Evolutionary conservation across 805 yeast species (phyloP).

Genomic region (Cyberlindnera mrakii): DNA sequence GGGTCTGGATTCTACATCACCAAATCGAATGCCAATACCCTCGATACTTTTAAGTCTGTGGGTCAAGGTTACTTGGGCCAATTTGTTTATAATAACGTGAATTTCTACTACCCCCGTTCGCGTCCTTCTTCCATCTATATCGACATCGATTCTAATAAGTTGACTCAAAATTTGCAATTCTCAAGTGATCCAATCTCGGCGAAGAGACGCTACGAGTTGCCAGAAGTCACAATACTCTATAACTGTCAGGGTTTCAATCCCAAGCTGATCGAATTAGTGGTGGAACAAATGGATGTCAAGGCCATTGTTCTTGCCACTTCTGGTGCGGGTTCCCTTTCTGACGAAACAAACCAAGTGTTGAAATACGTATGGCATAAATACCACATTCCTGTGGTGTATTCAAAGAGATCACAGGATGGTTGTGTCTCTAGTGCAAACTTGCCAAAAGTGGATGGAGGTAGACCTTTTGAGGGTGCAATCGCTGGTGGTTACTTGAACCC

Average conservation of each 20-base stretch:
- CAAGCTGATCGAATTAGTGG: slow-evolving; percentile 39
- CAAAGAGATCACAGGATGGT: slow-evolving; percentile 66
- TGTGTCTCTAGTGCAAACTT: slow-evolving; percentile 45
- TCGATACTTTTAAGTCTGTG: slow-evolving; percentile 61
- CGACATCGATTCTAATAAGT: slow-evolving; percentile 27
- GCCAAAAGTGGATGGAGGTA: slow-evolving; percentile 25
- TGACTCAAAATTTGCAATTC: slow-evolving; percentile 17
- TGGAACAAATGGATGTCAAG: slow-evolving; percentile 37
- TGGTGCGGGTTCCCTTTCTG: slow-evolving; percentile 66
- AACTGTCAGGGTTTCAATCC: slow-evolving; percentile 57
- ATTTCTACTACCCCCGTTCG: slow-evolving; percentile 57
- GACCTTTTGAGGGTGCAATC: slow-evolving; percentile 35
- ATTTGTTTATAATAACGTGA: slow-evolving; percentile 60
- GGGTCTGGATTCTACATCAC: slow-evolving; percentile 67
- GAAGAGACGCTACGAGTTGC: slow-evolving; percentile 23
- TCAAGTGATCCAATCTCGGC: slow-evolving; percentile 19
- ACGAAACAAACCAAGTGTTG: slow-evolving; percentile 39
- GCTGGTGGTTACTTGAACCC: slow-evolving; percentile 66
- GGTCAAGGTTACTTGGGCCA: slow-evolving; percentile 70
- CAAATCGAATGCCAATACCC: slow-evolving; percentile 62
- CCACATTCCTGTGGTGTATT: slow-evolving; percentile 51
- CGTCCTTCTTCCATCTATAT: slow-evolving; percentile 42
- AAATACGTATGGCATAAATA: slow-evolving; percentile 33
- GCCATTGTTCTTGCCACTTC: slow-evolving; percentile 64
- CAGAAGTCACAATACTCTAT: slow-evolving; percentile 50